Conservation (phyloP, 306 rosid species). For the Coriaria nepalensis region DNA sequence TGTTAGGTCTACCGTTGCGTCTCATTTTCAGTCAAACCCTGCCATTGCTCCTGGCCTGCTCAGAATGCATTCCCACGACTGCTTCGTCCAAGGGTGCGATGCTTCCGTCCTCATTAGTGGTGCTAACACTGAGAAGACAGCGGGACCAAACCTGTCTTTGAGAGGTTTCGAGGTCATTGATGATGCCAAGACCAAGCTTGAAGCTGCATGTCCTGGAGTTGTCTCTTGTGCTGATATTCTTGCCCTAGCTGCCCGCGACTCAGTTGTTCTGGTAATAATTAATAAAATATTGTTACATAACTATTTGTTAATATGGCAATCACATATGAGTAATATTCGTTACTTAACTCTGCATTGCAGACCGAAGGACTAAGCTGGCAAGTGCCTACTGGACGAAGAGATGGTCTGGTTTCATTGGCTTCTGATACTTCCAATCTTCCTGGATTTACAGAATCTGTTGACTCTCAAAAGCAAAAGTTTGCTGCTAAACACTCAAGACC, state of each 20-base stretch:
- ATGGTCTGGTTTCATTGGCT: constrained; percentile 3
- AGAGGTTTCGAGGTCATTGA: constrained; percentile 11
- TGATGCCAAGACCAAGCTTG: constrained; percentile 10
- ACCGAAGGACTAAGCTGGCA: constrained; percentile 5
- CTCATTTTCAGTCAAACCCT: constrained; percentile 9
- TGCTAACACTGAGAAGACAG: neutral
- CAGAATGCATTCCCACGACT: constrained; percentile 11
- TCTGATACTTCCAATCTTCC: constrained; percentile 6
- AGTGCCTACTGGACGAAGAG: constrained; percentile 12
- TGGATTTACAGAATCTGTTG: constrained; percentile 5
- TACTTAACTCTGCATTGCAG: neutral
- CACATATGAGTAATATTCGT: too few relatives aligned
- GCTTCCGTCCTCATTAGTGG: constrained; percentile 6
- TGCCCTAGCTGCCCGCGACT: constrained; percentile 8
- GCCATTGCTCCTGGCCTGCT: constrained; percentile 1
- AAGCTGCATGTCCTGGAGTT: constrained; percentile 10
- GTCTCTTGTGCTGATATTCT: constrained; percentile 10
- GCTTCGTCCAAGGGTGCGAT: constrained; percentile 10
- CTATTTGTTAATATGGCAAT: too few relatives aligned
- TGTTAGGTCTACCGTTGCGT: neutral
- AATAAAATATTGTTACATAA: too few relatives aligned
- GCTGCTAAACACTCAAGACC: constrained; percentile 8
- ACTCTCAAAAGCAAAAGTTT: constrained; percentile 1
- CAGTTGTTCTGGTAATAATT: constrained; percentile 1
- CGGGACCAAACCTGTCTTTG: constrained; percentile 2